Evolutionary conservation across 345 rosid species (phyloP).

Genomic region (Nephelium lappaceum): DNA sequence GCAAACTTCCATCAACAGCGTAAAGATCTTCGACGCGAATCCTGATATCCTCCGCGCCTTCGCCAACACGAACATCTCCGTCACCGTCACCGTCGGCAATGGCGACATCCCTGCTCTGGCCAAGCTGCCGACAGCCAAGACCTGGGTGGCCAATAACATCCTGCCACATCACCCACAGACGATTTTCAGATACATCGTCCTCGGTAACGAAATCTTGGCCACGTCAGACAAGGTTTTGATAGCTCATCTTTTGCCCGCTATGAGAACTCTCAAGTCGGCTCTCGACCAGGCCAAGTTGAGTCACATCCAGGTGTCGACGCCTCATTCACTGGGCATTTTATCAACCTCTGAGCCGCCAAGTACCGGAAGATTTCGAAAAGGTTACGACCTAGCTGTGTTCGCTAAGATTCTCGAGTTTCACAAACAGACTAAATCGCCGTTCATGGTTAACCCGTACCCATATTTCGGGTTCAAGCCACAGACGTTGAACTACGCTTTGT

Average conservation of each 20-base stretch:
- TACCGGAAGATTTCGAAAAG: conserved; percentile 63
- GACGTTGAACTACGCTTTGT: conserved; percentile 69
- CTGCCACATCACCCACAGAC: conserved; percentile 58
- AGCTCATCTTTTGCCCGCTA: conserved; percentile 63
- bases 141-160: conserved; percentile 61
- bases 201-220: conserved; percentile 76
- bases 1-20: conserved; percentile 62
- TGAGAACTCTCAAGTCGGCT: conserved; percentile 63
- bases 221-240: conserved; percentile 62
- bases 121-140: conserved; percentile 54
- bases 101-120: conserved; percentile 63
- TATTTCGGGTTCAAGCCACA: conserved; percentile 67
- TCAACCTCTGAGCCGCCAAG: conserved; percentile 82
- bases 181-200: conserved; percentile 56
- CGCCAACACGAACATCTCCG: conserved; percentile 61
- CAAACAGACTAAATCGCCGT: conserved; percentile 66
- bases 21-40: conserved; percentile 81
- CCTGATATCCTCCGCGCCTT: conserved; percentile 73
- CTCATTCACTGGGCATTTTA: conserved; percentile 70
- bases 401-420: conserved; percentile 79
- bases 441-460: conserved; percentile 93
- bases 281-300: conserved; percentile 56
- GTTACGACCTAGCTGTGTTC: conserved; percentile 60
- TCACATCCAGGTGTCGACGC: conserved; percentile 61
- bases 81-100: conserved; percentile 73